These are phyloP conservation scores for Rhododendron williamsianum DNA, from an alignment of 148 eudicot species.

Conservation along the genomic window DNA sequence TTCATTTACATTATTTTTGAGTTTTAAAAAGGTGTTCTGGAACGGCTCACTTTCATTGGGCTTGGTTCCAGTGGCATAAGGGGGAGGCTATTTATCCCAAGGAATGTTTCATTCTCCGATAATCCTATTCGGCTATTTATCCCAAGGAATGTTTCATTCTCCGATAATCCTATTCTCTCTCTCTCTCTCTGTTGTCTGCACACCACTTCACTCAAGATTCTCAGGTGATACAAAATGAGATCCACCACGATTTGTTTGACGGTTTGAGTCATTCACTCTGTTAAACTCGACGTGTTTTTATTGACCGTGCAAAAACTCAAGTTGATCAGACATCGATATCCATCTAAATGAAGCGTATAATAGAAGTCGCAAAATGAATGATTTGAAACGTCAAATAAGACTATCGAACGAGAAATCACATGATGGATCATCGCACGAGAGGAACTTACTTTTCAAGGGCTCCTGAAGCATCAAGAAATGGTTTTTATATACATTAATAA, in stretches of 20 bases:
- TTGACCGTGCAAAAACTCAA: not conserved
- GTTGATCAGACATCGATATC: not conserved
- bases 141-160: conserved; percentile 1
- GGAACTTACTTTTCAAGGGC: not conserved
- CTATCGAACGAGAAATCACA: not conserved
- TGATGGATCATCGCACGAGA: not conserved
- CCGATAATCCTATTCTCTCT: not conserved
- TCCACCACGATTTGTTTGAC: not conserved
- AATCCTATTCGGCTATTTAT: not conserved
- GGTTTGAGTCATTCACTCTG: not conserved
- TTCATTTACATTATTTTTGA: too few relatives aligned
- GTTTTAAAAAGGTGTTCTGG: too few relatives aligned
- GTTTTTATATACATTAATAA: not conserved
- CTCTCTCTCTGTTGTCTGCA: not conserved
- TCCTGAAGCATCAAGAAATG: not conserved
- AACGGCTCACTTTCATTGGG: not conserved
- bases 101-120: too few relatives aligned
- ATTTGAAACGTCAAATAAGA: not conserved
- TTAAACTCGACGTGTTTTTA: not conserved
- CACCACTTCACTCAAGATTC: not conserved
- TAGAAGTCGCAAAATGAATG: not conserved
- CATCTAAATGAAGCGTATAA: not conserved
- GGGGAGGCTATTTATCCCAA: not conserved
- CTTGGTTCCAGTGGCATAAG: not conserved
- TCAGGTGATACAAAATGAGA: not conserved